A percentile compares a stretch with the other conserved stretches of the same genome.
phyloP scores from a whole-genome alignment of 75 land plant genomes.

The Cupressus sempervirens region DNA sequence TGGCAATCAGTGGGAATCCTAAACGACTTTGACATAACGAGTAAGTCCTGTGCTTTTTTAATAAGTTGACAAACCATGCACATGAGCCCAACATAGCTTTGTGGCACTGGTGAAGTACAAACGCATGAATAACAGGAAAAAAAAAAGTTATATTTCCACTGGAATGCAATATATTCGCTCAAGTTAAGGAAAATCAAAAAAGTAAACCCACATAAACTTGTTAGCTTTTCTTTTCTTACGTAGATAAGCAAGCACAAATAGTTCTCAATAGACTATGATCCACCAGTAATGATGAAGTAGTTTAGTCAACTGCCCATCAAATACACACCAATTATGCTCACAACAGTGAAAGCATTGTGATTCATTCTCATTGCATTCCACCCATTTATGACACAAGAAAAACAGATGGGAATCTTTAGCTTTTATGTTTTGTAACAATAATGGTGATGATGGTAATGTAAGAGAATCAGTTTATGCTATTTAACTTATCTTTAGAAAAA shows the following conservation, averaged over 20 bases:
- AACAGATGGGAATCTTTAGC: neutral
- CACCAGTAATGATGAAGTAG: neutral
- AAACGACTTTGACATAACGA: neutral
- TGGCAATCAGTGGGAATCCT: neutral
- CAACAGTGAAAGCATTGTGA: neutral
- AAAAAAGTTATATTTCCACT: neutral
- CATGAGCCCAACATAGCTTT: neutral
- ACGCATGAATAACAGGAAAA: neutral
- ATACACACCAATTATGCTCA: neutral
- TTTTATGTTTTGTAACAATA: too few relatives aligned
- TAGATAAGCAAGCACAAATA: neutral
- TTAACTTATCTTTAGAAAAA: too few relatives aligned
- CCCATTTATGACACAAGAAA: neutral
- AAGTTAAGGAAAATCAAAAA: neutral
- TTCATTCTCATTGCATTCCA: neutral
- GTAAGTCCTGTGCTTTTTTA: neutral
- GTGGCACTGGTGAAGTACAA: neutral
- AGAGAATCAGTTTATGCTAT: neutral
- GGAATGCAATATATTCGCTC: neutral
- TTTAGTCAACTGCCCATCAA: neutral
- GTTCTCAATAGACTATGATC: neutral
- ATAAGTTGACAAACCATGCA: neutral
- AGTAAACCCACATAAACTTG: neutral
- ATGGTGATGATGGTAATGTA: neutral
- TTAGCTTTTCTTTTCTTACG: neutral